Evolutionary conservation across 495 filamentous ascomycete species (phyloP).

Genomic region (Melanomma pulvis-pyrius): DNA sequence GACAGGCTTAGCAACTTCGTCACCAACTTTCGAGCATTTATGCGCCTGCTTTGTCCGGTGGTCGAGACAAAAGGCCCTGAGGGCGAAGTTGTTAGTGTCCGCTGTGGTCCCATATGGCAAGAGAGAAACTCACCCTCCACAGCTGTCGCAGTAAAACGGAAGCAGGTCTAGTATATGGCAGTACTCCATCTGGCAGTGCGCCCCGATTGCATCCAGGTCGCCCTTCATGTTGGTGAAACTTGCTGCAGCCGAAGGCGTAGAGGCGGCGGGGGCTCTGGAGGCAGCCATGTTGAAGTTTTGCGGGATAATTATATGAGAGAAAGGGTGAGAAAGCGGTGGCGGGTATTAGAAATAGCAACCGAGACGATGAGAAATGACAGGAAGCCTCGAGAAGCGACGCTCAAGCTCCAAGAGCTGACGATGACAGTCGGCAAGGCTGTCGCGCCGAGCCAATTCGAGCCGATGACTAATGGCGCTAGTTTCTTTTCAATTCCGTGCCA

Average conservation of each 20-base stretch:
- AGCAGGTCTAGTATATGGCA: constrained; percentile 97
- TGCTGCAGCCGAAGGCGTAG: constrained; percentile 41
- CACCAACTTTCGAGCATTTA: constrained; percentile 76
- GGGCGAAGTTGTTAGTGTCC: constrained; percentile 17
- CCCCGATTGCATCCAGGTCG: constrained; percentile 79
- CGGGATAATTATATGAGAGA: not conserved
- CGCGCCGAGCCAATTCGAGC: not conserved
- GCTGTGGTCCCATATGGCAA: not conserved
- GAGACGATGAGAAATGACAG: constrained; percentile 1
- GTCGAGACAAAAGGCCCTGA: constrained; percentile 86
- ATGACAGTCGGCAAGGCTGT: constrained; percentile 8
- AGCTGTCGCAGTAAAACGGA: constrained; percentile 92
- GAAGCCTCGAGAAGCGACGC: constrained; percentile 7
- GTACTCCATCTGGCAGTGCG: constrained; percentile 86
- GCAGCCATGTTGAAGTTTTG: constrained; percentile 47
- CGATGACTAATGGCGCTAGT: not conserved
- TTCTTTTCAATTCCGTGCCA: too few species aligned
- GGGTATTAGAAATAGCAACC: not conserved
- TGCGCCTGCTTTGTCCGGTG: constrained; percentile 88
- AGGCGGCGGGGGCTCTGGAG: constrained; percentile 39
- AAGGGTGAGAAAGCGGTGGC: not conserved
- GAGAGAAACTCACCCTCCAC: constrained; percentile 52
- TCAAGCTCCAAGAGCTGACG: constrained; percentile 25
- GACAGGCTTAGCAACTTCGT: constrained; percentile 66
- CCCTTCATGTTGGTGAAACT: constrained; percentile 59